These are phyloP conservation scores for Plasmopara halstedii DNA, from an alignment of 352 stramenopile genomes.

Conservation along the genomic window DNA sequence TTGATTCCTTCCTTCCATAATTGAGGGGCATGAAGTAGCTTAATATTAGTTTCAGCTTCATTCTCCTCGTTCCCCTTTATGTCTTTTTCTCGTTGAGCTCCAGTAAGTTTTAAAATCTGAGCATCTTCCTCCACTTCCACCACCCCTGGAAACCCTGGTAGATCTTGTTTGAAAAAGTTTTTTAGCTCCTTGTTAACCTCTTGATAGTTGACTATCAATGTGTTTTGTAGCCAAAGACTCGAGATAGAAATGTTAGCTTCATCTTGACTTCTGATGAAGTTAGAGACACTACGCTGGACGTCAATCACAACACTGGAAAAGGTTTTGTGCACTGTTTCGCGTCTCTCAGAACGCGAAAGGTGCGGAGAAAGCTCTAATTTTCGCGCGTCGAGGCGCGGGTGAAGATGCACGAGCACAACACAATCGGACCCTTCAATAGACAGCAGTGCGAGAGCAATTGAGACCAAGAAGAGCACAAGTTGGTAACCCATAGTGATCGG, in stretches of 20 bases:
- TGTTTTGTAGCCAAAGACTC: slow-evolving; percentile 58
- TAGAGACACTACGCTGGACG: slow-evolving; percentile 15
- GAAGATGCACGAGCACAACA: slow-evolving; percentile 37
- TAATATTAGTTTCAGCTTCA: slow-evolving; percentile 35
- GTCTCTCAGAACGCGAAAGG: slow-evolving; percentile 8
- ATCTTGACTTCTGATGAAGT: slow-evolving; percentile 20
- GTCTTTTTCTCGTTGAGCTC: slow-evolving; percentile 6
- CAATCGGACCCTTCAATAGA: background rate
- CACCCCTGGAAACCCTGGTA: slow-evolving; percentile 35
- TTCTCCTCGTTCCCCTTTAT: background rate
- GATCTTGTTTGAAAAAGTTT: slow-evolving; percentile 16
- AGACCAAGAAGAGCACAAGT: slow-evolving; percentile 13
- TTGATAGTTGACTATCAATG: slow-evolving; percentile 29
- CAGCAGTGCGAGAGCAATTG: slow-evolving; percentile 6
- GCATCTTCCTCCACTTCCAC: slow-evolving; percentile 35
- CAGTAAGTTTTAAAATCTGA: slow-evolving; percentile 14
- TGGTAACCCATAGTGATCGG: background rate
- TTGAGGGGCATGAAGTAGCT: slow-evolving; percentile 38
- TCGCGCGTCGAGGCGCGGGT: slow-evolving; percentile 18
- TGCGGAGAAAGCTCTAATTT: background rate
- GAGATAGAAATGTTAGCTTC: slow-evolving; percentile 5
- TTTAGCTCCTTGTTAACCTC: background rate
- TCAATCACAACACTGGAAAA: slow-evolving; percentile 10
- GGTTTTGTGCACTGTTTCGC: slow-evolving; percentile 12
- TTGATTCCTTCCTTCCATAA: slow-evolving; percentile 32